Percentiles rank a stretch among this genome's conserved stretches.
Conservation (phyloP, 495 filamentous ascomycete species). For the Aspergillus saccharolyticus region DNA sequence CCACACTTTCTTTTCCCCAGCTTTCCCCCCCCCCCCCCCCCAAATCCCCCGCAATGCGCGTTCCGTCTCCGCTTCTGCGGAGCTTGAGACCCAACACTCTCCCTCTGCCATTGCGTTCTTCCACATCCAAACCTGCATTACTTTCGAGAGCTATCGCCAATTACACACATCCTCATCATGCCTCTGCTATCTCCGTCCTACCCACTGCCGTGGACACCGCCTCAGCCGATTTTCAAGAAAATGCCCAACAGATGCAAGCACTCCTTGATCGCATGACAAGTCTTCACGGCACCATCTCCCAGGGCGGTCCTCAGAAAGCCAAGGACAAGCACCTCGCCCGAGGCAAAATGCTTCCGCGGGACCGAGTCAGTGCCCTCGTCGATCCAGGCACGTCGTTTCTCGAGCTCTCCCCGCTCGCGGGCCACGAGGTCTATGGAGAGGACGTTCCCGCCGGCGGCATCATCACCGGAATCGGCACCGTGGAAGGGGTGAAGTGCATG, state of each 20-base stretch:
- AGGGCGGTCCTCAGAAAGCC: slow-evolving; percentile 78
- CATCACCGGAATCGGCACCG: slow-evolving; percentile 85
- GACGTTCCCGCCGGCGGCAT: slow-evolving; percentile 86
- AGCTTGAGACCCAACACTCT: slow-evolving; percentile 24
- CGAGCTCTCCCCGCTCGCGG: slow-evolving; percentile 83
- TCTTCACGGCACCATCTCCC: slow-evolving; percentile 64
- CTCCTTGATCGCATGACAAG: slow-evolving; percentile 58
- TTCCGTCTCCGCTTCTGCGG: slow-evolving; percentile 35
- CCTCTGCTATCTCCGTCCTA: slow-evolving; percentile 69
- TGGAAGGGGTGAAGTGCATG: slow-evolving; percentile 87
- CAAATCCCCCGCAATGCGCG: slow-evolving; percentile 38
- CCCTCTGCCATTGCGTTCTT: slow-evolving; percentile 5
- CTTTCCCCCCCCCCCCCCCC: slow-evolving; percentile 13
- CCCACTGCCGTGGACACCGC: slow-evolving; percentile 70
- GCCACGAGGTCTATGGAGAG: slow-evolving; percentile 82
- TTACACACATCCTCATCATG: slow-evolving; percentile 64
- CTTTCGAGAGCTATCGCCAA: slow-evolving; percentile 17
- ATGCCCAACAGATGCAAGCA: slow-evolving; percentile 71
- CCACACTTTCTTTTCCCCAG: background rate
- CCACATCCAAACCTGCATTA: background rate
- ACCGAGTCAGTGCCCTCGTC: slow-evolving; percentile 80
- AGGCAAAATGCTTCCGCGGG: slow-evolving; percentile 91
- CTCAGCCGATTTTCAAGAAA: slow-evolving; percentile 75
- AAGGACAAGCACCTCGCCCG: slow-evolving; percentile 81
- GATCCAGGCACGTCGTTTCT: slow-evolving; percentile 89